A percentile compares a stretch with the other conserved stretches of the same genome.
Evolutionary conservation across 2,329 filamentous ascomycete species (phyloP).

Genomic region (Fusarium multiceps): DNA sequence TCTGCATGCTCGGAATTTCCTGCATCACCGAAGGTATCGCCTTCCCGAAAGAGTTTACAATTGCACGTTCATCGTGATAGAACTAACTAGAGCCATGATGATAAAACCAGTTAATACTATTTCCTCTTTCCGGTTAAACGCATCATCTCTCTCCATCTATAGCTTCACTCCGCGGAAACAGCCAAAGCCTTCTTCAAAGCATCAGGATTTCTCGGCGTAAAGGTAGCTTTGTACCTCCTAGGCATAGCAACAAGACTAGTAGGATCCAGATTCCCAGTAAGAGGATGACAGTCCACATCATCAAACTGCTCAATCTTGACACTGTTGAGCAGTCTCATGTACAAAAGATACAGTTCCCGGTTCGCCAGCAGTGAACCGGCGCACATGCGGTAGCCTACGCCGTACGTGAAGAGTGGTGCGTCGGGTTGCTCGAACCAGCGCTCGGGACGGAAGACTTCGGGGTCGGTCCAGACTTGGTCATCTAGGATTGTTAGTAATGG

Average conservation of each 20-base stretch:
- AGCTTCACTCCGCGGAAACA: neutral
- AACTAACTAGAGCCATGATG: too few relatives aligned
- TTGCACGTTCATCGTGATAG: neutral
- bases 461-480: constrained; percentile 54
- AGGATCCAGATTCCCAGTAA: constrained; percentile 69
- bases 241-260: constrained; percentile 72
- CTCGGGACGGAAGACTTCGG: constrained; percentile 66
- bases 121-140: too few relatives aligned
- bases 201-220: constrained; percentile 61
- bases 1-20: neutral
- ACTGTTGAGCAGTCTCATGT: constrained; percentile 70
- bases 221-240: constrained; percentile 65
- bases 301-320: constrained; percentile 68
- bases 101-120: too few relatives aligned
- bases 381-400: constrained; percentile 75
- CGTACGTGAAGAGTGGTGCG: constrained; percentile 73
- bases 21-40: neutral
- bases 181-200: constrained; percentile 33
- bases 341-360: constrained; percentile 72
- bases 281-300: constrained; percentile 67
- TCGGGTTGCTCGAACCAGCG: constrained; percentile 69
- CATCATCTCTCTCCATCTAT: too few relatives aligned
- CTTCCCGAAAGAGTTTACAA: neutral
- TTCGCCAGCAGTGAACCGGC: constrained; percentile 68
- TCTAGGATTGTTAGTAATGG: too few relatives aligned